Evolutionary conservation across 352 stramenopile species (phyloP), one percentile per base, ranked within the genome.

Genomic region (Aphanomyces euteiches): DNA sequence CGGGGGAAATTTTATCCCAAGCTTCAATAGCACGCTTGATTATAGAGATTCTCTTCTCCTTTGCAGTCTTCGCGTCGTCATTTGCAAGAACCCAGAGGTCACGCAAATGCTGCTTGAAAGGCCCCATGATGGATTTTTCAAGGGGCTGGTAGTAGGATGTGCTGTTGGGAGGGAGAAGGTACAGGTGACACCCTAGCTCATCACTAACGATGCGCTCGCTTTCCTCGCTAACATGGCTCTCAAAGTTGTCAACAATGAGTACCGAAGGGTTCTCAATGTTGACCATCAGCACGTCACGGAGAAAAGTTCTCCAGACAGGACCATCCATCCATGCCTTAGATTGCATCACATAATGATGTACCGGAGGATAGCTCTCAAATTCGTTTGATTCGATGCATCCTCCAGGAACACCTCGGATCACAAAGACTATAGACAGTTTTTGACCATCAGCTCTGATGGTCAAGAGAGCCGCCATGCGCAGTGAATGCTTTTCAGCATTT

Each of bases 241-340:
- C 72, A 47, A 76, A 74, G 19, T 74, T 75, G 67, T 77, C 72
- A 13, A 74, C 6, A 0, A 75, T 21, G n/a, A 79, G 38, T 4
- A 79, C 47, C 4, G 37, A 61, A 50, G 77, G 76, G 0, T 8
- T 37, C 3, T 69, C 13, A 37, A 79, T 54, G 28, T 73, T 12
- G 10, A 15, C 48, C 7, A 5, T 4, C 0, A 77, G 64, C 36
- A 41, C 68, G 5, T 70, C 15, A 3, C n/a, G 21, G 3, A 74
- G 63, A 50, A 77, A 77, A 7, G 12, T 0, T 3, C 36, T 1
- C 74, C 74, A 75, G 12, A 63, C 65, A 0, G 0, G 3, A 2
- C 34, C 38, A 41, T 75, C 72, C 72, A 77, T 75, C 67, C 72
- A 77, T 4, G 50, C 72, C 39, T 79, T 79, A 15, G 68, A 12